These are phyloP conservation scores for Pelargonium australe DNA, from an alignment of 441 rosid genomes.

Conservation along the genomic window DNA sequence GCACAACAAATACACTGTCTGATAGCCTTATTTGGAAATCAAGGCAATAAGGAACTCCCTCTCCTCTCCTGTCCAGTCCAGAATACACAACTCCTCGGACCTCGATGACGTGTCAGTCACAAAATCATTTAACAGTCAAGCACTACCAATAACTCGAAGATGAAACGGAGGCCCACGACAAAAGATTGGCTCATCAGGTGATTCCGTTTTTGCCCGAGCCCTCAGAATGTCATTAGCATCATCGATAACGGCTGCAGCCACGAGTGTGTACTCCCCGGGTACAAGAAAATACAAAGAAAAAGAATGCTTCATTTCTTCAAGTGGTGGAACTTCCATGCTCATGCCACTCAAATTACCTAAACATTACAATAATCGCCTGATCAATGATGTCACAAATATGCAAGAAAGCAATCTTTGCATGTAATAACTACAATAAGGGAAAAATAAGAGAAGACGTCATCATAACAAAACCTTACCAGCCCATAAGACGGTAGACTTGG, in stretches of 20 bases:
- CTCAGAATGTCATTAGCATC: conserved; percentile 78
- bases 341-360: conserved; percentile 39
- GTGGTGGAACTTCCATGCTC: conserved; percentile 67
- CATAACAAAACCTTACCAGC: conserved; percentile 45
- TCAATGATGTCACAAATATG: not conserved
- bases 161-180: conserved; percentile 91
- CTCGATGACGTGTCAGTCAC: not conserved
- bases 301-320: conserved; percentile 63
- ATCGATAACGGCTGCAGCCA: conserved; percentile 83
- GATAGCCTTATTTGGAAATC: no score
- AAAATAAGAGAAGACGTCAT: not conserved
- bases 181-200: conserved; percentile 75
- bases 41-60: no score
- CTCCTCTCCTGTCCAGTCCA: no score
- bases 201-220: conserved; percentile 66
- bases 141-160: conserved; percentile 59
- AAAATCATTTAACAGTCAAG: conserved; percentile 23
- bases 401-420: not conserved
- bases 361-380: not conserved
- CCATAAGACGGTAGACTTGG: conserved; percentile 79
- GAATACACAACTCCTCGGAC: no score
- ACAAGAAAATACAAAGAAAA: conserved; percentile 84
- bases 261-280: conserved; percentile 86
- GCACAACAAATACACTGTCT: no score
- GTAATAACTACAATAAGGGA: not conserved